These are phyloP conservation scores for Aspergillus fructus DNA, from an alignment of 2,329 filamentous ascomycete species.

Conservation along the genomic window DNA sequence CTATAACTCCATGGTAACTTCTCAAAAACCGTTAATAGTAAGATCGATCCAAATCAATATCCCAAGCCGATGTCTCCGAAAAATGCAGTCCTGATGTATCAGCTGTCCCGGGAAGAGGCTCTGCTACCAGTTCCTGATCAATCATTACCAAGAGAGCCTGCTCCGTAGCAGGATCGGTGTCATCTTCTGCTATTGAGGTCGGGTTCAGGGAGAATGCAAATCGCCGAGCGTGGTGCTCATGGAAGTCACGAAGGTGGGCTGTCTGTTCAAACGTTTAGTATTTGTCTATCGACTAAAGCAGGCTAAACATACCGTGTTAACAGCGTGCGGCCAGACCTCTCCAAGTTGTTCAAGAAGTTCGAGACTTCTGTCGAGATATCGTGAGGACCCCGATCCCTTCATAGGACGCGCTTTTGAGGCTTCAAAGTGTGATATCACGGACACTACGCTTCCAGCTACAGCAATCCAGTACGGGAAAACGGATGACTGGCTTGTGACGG, in stretches of 20 bases:
- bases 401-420: neutral
- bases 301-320: neutral
- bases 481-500: neutral
- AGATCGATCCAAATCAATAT: too few relatives aligned
- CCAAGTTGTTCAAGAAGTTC: neutral
- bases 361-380: neutral
- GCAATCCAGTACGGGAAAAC: neutral
- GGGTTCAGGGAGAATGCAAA: neutral
- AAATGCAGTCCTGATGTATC: neutral
- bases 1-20: too few relatives aligned
- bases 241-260: neutral
- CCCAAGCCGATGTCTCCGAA: neutral
- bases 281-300: too few relatives aligned
- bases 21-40: too few relatives aligned
- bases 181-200: neutral
- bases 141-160: neutral
- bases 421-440: neutral
- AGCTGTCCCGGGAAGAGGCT: neutral
- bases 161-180: neutral
- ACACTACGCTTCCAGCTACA: neutral
- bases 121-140: neutral
- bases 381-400: neutral
- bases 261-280: neutral
- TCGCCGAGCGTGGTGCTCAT: neutral
- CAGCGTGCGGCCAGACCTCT: neutral